phyloP scores from a whole-genome alignment of 331 rosid species.

The Cydonia oblonga region DNA sequence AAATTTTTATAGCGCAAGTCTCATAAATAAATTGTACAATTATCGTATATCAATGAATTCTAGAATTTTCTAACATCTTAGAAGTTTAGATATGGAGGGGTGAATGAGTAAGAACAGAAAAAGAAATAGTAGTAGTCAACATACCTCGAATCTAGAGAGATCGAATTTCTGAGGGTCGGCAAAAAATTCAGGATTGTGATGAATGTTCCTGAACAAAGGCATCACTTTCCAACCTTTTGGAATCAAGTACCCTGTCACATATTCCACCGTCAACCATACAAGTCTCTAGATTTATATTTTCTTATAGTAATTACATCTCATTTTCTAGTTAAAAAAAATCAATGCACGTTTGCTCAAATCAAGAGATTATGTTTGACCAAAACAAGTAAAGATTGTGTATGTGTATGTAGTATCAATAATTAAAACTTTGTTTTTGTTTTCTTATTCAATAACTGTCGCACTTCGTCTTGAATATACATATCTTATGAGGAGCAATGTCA shows the following conservation, averaged over 20 bases:
- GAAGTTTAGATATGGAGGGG: not conserved
- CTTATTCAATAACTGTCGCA: too few relatives aligned
- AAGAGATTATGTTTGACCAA: not conserved
- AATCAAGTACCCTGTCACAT: slow-evolving; percentile 66
- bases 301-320: not conserved
- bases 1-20: fast-evolving
- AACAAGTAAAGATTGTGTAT: not conserved
- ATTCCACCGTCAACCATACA: not conserved
- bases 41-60: too few relatives aligned
- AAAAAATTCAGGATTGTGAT: slow-evolving; percentile 69
- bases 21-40: not conserved
- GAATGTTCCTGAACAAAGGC: slow-evolving; percentile 93
- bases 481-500: not conserved
- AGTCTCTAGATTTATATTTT: not conserved
- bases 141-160: slow-evolving; percentile 91
- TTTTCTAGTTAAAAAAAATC: not conserved
- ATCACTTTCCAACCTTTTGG: slow-evolving; percentile 98
- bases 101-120: not conserved
- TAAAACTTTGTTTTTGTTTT: too few relatives aligned
- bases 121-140: not conserved
- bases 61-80: too few relatives aligned
- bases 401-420: not conserved
- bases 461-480: not conserved
- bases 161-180: slow-evolving; percentile 63
- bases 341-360: not conserved